Percentiles rank a stretch among this genome's conserved stretches.
Evolutionary conservation across 2,329 filamentous ascomycete species (phyloP).

Genomic region (Clonostachys sp.): DNA sequence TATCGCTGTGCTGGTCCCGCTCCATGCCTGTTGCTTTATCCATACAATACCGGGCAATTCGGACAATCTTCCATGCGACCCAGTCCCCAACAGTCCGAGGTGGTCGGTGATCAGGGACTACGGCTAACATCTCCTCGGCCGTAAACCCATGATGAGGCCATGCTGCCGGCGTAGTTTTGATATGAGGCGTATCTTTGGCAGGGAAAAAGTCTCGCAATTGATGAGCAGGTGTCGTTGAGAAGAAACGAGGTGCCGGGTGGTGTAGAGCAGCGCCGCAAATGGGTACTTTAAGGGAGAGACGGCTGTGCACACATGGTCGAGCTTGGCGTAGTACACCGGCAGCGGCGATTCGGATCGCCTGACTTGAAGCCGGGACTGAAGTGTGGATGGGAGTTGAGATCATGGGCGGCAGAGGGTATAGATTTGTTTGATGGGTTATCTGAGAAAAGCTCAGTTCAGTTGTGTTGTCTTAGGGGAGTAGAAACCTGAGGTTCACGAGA

Average conservation of each 20-base stretch:
- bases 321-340: not conserved
- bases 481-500: no score
- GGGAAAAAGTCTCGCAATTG: constrained; percentile 60
- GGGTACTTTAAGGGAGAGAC: no score
- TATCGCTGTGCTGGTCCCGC: constrained; percentile 67
- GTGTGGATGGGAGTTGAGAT: constrained; percentile 15
- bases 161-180: constrained; percentile 58
- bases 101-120: constrained; percentile 73
- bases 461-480: no score
- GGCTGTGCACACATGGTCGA: not conserved
- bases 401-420: constrained; percentile 8
- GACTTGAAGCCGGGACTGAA: constrained; percentile 12
- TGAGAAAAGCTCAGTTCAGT: no score
- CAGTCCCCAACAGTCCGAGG: constrained; percentile 71
- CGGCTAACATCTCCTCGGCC: constrained; percentile 69
- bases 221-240: constrained; percentile 42
- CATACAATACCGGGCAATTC: constrained; percentile 72
- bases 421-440: no score
- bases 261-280: no score
- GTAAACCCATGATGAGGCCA: constrained; percentile 74
- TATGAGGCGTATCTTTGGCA: constrained; percentile 52
- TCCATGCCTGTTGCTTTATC: constrained; percentile 72
- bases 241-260: constrained; percentile 23
- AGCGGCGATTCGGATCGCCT: constrained; percentile 13
- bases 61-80: constrained; percentile 72